Evolutionary conservation across 306 rosid species (phyloP), one percentile per base, ranked within the genome.

Genomic region (Fagus sylvatica): DNA sequence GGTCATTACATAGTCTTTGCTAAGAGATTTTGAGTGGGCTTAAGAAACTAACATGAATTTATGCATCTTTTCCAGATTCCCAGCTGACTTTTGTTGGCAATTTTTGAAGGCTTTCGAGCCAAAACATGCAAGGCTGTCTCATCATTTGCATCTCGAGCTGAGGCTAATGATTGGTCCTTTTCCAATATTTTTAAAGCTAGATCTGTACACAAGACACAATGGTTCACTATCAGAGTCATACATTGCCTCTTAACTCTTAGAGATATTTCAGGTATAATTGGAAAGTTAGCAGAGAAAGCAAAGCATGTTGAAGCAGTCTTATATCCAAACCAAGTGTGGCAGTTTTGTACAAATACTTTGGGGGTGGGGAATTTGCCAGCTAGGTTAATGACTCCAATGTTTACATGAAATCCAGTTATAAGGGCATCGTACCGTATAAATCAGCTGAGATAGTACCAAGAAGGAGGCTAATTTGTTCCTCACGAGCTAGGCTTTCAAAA

Each of bases 41-140:
- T 13, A 43, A 43, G 10, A 9, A 3, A 71, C 4, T 53, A 3
- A 53, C 12, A 34, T 43, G 10, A 7, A 42, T 34, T 57, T 6
- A 3, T 3, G 56, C 0, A 70, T 22, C n/a, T 10, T 28, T 43
- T 12, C 36, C 34, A 60, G 16, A 42, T 37, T 40, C 48, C 32
- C 32, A 60, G 57, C 19, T 32, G 54, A 41, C n/a, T 32, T 0
- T 34, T 12, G 70, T 0, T 12, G 6, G 30, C 33, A 43, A 28
- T 9, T 15, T 0, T 42, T 0, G 66, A 59, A 59, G 66, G 66
- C 10, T 59, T 59, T 59, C 66, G 28, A n/a, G 66, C 66, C 66
- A 59, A 59, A 0, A 59, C 66, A n/a, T 59, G 66, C 22, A 59
- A 32, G 30, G 66, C 66, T 59, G 66, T 59, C 66, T 59, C 66